Evolutionary conservation across 2,329 filamentous ascomycete genomes (phyloP), one percentile per base, ranked within the genome.

Genomic region (Aspergillus intermedius): DNA sequence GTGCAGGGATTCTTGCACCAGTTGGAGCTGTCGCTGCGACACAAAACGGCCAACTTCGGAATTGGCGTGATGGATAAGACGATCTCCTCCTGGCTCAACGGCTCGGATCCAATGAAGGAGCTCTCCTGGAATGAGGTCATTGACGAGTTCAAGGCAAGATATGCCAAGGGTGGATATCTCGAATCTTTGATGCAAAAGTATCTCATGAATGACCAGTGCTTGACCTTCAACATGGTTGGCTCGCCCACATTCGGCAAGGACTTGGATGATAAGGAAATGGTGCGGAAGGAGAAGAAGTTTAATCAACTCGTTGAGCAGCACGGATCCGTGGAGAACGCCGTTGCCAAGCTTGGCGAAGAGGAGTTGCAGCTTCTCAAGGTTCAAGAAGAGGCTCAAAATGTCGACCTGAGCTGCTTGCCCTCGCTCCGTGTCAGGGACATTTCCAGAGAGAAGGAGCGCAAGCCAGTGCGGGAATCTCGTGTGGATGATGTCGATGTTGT

Each of bases 1-100:
- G 88, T 98, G 50, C 88, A 95, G 54, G 93, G 93, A 2, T 87
- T 94, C 54, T 77, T 98, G 47, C 93, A 98, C 67, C 91, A 97
- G 67, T 73, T 97, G 3, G 93, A 98, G 65, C 78, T 98, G n/a
- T 80, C 84, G 0, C 73, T 97, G 44, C 96, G 96, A 72, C 90
- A 98, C 73, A 97, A 97, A 76, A 96, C 90, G 0, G 88, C 93
- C 47, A 90, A 87, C 61, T 98, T 98, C 63, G 93, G 93, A 12
- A 88, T 96, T 77, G 84, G 85, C 15, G 80, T 97, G 46, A 82
- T 98, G 69, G 88, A 95, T 59, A 83, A 91, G 39, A 77, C 96
- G 6, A 88, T 95, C 64, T 86, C 89, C 2, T 85, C 87, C 50
- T 98, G 93, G 93, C 97, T 98, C 70, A 94, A 93, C 49, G 93